These are phyloP conservation scores for Astrocystis sublimbata DNA, from an alignment of 495 filamentous ascomycete genomes.

Conservation along the genomic window DNA sequence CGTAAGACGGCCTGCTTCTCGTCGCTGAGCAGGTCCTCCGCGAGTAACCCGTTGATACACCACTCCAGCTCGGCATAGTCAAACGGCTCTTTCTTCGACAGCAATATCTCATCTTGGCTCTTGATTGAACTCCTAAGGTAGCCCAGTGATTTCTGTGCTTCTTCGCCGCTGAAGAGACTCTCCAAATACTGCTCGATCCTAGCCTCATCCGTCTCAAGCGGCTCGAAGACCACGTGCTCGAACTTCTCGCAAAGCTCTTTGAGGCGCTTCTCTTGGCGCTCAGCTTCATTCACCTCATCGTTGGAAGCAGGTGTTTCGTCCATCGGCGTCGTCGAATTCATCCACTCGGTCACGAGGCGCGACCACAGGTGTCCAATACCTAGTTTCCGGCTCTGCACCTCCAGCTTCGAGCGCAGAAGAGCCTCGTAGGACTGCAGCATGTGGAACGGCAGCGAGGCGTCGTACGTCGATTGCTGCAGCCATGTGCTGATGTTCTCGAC, in stretches of 20 bases:
- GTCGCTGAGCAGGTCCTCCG: constrained; percentile 59
- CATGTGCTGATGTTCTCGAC: constrained; percentile 38
- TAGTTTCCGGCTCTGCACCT: constrained; percentile 54
- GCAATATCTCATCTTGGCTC: background rate
- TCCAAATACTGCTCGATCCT: constrained; percentile 56
- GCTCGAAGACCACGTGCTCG: constrained; percentile 60
- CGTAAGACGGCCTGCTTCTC: constrained; percentile 61
- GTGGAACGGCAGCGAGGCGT: constrained; percentile 36
- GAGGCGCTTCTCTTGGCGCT: constrained; percentile 51
- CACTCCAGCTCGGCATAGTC: constrained; percentile 28
- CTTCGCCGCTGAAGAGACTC: constrained; percentile 48
- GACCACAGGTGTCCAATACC: constrained; percentile 64
- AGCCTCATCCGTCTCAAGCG: constrained; percentile 45
- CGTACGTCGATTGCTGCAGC: constrained; percentile 41
- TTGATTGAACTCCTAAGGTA: constrained; percentile 20
- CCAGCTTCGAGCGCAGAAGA: constrained; percentile 43
- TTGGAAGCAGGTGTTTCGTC: constrained; percentile 23
- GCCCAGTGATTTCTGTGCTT: constrained; percentile 36
- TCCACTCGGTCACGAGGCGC: constrained; percentile 64
- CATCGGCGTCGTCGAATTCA: constrained; percentile 35
- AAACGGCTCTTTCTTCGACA: constrained; percentile 28
- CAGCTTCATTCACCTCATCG: constrained; percentile 33
- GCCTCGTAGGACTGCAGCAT: constrained; percentile 41
- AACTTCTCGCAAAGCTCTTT: constrained; percentile 54
- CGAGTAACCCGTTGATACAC: constrained; percentile 57